Evolutionary conservation across 331 rosid genomes (phyloP).

Genomic region (Saraca asoca): DNA sequence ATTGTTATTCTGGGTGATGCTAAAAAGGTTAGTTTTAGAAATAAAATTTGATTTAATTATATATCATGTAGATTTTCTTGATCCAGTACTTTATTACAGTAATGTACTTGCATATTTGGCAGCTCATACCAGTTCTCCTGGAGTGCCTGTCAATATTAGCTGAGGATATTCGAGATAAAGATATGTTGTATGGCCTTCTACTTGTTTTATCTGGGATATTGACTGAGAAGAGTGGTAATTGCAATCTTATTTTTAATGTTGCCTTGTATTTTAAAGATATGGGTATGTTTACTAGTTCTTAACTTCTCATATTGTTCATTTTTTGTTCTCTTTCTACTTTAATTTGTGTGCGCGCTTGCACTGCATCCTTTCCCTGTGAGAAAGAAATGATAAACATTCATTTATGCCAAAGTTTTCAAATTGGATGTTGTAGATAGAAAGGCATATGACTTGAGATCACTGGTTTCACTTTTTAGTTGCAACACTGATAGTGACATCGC

Average conservation of each 20-base stretch:
- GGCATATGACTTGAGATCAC: neutral
- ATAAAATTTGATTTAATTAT: neutral
- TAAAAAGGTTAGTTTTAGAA: constrained; percentile 64
- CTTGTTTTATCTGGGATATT: constrained; percentile 87
- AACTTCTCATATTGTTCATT: constrained; percentile 6
- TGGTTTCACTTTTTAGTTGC: neutral
- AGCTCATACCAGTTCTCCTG: constrained; percentile 77
- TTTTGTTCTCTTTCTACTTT: neutral
- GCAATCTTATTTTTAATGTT: constrained; percentile 25
- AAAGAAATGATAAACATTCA: constrained; percentile 3
- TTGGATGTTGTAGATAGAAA: neutral
- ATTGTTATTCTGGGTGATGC: constrained; percentile 71
- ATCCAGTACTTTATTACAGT: constrained; percentile 22
- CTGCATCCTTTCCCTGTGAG: constrained; percentile 15
- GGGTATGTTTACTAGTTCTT: neutral
- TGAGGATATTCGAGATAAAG: constrained; percentile 65
- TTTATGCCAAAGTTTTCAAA: constrained; percentile 3
- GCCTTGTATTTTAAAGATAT: constrained; percentile 9
- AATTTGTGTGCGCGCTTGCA: too few relatives aligned
- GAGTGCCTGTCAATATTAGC: constrained; percentile 68
- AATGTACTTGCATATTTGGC: constrained; percentile 47
- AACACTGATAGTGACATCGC: too few relatives aligned
- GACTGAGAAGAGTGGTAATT: constrained; percentile 76
- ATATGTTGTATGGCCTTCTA: constrained; percentile 69
- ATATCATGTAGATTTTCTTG: constrained; percentile 22